Conservation (phyloP, 83 land plant species). For the Larix sibirica region DNA sequence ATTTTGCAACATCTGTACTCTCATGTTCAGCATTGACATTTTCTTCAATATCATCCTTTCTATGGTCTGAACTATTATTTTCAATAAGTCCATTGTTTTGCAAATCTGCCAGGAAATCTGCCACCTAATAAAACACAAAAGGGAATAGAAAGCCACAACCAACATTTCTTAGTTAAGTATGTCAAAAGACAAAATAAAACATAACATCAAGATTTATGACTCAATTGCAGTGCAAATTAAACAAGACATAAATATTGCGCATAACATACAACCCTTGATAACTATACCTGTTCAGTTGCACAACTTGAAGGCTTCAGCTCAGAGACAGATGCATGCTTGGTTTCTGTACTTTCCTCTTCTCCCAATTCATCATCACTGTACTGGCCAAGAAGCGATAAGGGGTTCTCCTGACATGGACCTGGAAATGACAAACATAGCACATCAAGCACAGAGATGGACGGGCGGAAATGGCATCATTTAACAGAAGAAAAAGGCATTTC, state of each 20-base stretch:
- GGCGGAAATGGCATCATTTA: background rate
- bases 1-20: background rate
- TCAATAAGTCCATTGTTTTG: slow-evolving; percentile 31
- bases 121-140: slow-evolving; percentile 29
- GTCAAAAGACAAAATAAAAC: background rate
- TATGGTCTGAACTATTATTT: slow-evolving; percentile 5
- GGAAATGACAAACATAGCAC: slow-evolving; percentile 20
- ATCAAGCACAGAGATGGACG: background rate
- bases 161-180: background rate
- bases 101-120: slow-evolving; percentile 36
- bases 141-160: background rate
- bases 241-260: background rate
- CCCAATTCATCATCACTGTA: slow-evolving; percentile 85
- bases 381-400: slow-evolving; percentile 80
- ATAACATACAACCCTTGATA: background rate
- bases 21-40: background rate
- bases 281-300: slow-evolving; percentile 39
- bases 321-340: background rate
- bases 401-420: slow-evolving; percentile 62
- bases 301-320: slow-evolving; percentile 22
- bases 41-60: background rate
- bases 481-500: background rate
- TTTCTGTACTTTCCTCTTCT: slow-evolving; percentile 35
- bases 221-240: background rate
- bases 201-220: background rate